These are phyloP conservation scores for carrot (Daucus carota) DNA, from an alignment of 129 eudicot species.

Conservation along the genomic window DNA sequence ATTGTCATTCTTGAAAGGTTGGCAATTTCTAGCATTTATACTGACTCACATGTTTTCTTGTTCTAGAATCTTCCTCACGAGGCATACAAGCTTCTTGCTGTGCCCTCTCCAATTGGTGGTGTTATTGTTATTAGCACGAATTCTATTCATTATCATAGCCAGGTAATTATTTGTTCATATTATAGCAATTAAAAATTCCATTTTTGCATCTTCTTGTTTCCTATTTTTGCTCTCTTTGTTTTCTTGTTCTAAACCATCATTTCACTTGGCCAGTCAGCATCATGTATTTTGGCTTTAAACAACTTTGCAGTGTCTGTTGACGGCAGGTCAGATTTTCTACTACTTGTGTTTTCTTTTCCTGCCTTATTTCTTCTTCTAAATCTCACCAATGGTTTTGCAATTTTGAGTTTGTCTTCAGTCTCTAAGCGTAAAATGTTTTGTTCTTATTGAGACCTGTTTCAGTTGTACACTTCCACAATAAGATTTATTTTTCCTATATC, in stretches of 20 bases:
- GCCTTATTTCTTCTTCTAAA: neutral
- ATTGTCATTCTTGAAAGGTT: neutral
- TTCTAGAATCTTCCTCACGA: conserved; percentile 86
- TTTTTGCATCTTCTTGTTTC: neutral
- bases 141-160: conserved; percentile 93
- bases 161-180: conserved; percentile 35
- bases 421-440: neutral
- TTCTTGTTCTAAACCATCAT: conserved; percentile 14
- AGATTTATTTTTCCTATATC: neutral
- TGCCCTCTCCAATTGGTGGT: conserved; percentile 98
- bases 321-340: conserved; percentile 47
- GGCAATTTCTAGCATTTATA: neutral
- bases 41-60: conserved; percentile 9
- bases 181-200: neutral
- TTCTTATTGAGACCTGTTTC: neutral
- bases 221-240: neutral
- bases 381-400: neutral
- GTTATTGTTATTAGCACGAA: conserved; percentile 81
- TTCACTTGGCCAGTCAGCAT: conserved; percentile 60
- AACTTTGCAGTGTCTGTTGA: conserved; percentile 67
- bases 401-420: neutral
- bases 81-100: conserved; percentile 98
- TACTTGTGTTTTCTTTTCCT: neutral
- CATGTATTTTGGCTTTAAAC: conserved; percentile 81
- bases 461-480: neutral